Evolutionary conservation across 192 early-diverging fungal species (phyloP).

Genomic region (Umbelopsis sp.): DNA sequence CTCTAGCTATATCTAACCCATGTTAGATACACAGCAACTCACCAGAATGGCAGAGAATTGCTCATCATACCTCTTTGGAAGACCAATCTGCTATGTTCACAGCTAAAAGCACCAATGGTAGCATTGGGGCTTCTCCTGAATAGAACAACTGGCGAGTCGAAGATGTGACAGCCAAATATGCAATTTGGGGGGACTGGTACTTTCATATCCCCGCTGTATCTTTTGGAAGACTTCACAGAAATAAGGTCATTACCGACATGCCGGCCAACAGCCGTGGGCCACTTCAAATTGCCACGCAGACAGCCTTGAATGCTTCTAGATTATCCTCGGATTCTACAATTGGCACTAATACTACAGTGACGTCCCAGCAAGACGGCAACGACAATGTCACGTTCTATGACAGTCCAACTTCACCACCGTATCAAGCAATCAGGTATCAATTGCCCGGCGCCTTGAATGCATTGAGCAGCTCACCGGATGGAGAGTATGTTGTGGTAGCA

Average conservation of each 20-base stretch:
- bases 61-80: neutral
- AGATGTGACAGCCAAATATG: constrained; percentile 1
- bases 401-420: neutral
- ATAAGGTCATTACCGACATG: neutral
- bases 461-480: constrained; percentile 64
- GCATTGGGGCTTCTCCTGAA: neutral
- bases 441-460: constrained; percentile 52
- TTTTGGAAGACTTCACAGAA: no score
- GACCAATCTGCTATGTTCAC: constrained; percentile 9
- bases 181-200: neutral
- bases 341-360: neutral
- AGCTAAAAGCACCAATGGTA: constrained; percentile 6
- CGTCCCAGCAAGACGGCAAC: neutral
- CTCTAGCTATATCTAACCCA: neutral
- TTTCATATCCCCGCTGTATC: no score
- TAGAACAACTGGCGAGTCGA: no score
- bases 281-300: neutral
- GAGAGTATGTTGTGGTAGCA: constrained; percentile 61
- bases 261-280: constrained; percentile 17
- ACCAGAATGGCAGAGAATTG: neutral
- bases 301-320: neutral
- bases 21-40: neutral
- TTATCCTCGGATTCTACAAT: constrained; percentile 10
- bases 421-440: constrained; percentile 19
- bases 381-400: neutral